phyloP scores from a whole-genome alignment of 768 basidiomycete species.

The Pleurotus citrinopileatus region DNA sequence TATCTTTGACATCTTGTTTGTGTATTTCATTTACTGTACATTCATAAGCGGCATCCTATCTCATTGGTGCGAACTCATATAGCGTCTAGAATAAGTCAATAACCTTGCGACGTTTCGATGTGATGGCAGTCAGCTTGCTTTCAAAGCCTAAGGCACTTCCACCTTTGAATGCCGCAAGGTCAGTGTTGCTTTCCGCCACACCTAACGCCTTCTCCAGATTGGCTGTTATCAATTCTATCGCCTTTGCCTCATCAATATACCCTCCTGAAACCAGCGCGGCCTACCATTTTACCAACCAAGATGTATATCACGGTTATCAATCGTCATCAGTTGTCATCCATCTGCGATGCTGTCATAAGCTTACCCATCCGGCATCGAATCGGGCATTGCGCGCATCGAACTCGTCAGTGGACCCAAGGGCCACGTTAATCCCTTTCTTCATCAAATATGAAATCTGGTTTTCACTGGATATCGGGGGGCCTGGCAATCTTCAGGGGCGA shows the following conservation, averaged over 20 bases:
- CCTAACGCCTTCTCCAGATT: constrained; percentile 44
- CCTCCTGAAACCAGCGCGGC: constrained; percentile 32
- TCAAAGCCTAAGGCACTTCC: constrained; percentile 40
- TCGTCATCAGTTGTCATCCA: not conserved
- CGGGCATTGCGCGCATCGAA: constrained; percentile 67
- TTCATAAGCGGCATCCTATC: not conserved
- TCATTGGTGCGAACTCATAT: not conserved
- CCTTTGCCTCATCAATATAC: constrained; percentile 32
- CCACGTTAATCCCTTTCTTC: constrained; percentile 60
- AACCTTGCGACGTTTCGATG: constrained; percentile 29
- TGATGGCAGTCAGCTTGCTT: constrained; percentile 41
- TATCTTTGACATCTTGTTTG: not conserved
- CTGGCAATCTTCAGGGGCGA: constrained; percentile 47
- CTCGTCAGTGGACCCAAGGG: constrained; percentile 54
- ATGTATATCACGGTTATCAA: not conserved
- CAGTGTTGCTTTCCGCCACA: constrained; percentile 17
- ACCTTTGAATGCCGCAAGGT: constrained; percentile 39
- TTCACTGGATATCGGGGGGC: constrained; percentile 62
- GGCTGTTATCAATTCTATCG: constrained; percentile 36
- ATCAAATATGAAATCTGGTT: constrained; percentile 54
- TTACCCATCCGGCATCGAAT: constrained; percentile 61
- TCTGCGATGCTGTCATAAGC: constrained; percentile 12
- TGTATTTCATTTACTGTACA: not conserved
- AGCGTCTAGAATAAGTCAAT: constrained; percentile 32
- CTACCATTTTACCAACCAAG: constrained; percentile 15